Percentiles rank a stretch among this genome's conserved stretches.
Evolutionary conservation across 73 alveolate genomes (phyloP).

Genomic region (Symbiodinium natans): DNA sequence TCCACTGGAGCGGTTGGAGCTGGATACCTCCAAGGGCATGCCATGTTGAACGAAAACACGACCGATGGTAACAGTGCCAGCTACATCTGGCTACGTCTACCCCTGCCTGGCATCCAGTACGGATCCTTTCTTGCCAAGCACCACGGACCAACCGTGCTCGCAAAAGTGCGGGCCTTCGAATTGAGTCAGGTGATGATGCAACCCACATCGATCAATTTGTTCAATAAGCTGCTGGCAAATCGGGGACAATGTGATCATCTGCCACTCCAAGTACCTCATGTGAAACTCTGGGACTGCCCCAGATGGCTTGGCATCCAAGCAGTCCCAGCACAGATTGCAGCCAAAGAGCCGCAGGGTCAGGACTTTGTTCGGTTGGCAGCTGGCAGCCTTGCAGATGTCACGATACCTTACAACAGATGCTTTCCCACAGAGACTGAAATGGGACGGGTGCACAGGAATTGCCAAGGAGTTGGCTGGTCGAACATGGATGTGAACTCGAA

Average conservation of each 20-base stretch:
- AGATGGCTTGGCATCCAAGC: neutral
- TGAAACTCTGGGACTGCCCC: neutral
- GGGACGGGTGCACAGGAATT: neutral
- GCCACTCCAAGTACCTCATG: slow-evolving; percentile 95
- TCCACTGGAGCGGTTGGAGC: slow-evolving; percentile 66
- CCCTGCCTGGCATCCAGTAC: slow-evolving; percentile 70
- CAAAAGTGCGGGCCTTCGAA: slow-evolving; percentile 97
- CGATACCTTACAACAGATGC: slow-evolving; percentile 91
- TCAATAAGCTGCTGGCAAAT: slow-evolving; percentile 46
- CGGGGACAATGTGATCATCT: slow-evolving; percentile 96
- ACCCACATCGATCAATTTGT: neutral
- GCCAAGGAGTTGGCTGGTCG: slow-evolving; percentile 94
- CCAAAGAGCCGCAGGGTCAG: slow-evolving; percentile 50
- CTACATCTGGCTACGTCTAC: neutral
- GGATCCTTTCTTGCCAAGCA: slow-evolving; percentile 62
- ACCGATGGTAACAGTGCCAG: neutral
- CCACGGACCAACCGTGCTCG: slow-evolving; percentile 96
- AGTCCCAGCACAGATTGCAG: neutral
- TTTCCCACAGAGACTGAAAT: neutral
- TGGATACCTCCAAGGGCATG: slow-evolving; percentile 29
- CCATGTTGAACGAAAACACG: neutral
- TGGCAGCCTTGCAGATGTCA: slow-evolving; percentile 91
- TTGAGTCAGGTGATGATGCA: too few species aligned
- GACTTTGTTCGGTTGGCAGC: slow-evolving; percentile 61
- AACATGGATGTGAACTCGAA: slow-evolving; percentile 96